A percentile compares a stretch with the other conserved stretches of the same genome.
Conservation (phyloP, 108 stramenopile species). For the Epithemia pelagica region DNA sequence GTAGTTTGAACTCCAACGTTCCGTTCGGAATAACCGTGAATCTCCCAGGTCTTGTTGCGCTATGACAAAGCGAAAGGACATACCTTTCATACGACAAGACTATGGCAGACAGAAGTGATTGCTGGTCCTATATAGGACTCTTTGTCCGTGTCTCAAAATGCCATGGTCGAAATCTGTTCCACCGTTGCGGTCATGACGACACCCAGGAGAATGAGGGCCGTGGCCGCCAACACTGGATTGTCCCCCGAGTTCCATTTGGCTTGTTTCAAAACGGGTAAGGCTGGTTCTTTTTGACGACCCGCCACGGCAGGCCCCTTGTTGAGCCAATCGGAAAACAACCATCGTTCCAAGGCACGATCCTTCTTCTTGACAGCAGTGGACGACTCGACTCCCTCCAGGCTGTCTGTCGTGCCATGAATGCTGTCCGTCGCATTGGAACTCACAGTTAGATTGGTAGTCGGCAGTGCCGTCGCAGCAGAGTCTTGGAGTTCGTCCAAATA, state of each 20-base stretch:
- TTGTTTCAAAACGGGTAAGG: constrained; percentile 63
- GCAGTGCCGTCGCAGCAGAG: constrained; percentile 2
- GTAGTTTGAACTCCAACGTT: too few species aligned
- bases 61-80: too few species aligned
- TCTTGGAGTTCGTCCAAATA: constrained; percentile 63
- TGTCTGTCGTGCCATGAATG: neutral
- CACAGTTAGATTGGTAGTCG: constrained; percentile 7
- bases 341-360: constrained; percentile 62
- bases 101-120: too few species aligned
- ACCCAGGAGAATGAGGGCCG: constrained; percentile 58
- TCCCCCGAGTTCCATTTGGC: constrained; percentile 89
- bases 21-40: too few species aligned
- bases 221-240: constrained; percentile 73
- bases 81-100: too few species aligned
- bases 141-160: too few species aligned
- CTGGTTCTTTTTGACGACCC: constrained; percentile 71
- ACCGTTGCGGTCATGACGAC: too few species aligned
- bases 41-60: too few species aligned
- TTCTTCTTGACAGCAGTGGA: too few species aligned
- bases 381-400: neutral
- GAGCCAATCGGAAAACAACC: constrained; percentile 82
- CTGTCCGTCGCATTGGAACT: neutral
- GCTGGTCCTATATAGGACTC: too few species aligned
- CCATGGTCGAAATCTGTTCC: too few species aligned
- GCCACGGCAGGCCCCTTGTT: constrained; percentile 15